Evolutionary conservation across 192 early-diverging fungal genomes (phyloP).

Genomic region (Coemansia sp.): DNA sequence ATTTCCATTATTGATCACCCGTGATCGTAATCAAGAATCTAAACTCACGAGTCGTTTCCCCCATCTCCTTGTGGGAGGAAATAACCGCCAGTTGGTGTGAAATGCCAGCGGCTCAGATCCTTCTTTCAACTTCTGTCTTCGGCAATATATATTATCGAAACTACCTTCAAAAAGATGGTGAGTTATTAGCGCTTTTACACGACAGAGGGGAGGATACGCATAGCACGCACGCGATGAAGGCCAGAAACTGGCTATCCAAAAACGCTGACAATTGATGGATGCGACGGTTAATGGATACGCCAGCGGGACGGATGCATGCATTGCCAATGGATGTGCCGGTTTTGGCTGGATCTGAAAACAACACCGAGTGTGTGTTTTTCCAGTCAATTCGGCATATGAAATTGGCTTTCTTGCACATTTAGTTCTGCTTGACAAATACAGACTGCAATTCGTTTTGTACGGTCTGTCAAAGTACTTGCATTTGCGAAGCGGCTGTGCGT

Average conservation of each 20-base stretch:
- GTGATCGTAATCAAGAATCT: conserved; percentile 6
- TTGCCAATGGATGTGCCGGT: too few relatives aligned
- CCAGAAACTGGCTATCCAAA: neutral
- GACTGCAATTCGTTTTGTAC: too few relatives aligned
- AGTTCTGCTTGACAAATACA: too few relatives aligned
- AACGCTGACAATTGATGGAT: too few relatives aligned
- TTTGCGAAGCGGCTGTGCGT: neutral
- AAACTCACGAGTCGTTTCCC: too few relatives aligned
- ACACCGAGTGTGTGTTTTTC: too few relatives aligned
- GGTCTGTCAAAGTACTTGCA: too few relatives aligned
- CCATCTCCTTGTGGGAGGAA: neutral
- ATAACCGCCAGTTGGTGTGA: neutral
- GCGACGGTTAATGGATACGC: too few relatives aligned
- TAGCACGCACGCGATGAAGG: neutral
- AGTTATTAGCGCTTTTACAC: conserved; percentile 1
- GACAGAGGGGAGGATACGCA: neutral
- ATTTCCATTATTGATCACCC: neutral
- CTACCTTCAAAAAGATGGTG: conserved; percentile 15
- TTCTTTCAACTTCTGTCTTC: conserved; percentile 14
- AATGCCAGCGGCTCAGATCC: conserved; percentile 7
- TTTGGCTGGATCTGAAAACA: too few relatives aligned
- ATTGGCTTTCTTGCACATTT: too few relatives aligned
- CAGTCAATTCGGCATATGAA: too few relatives aligned
- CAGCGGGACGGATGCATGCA: too few relatives aligned
- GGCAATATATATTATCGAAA: conserved; percentile 18